Evolutionary conservation across 352 stramenopile species (phyloP).

Genomic region (Globisporangium cystogenes): DNA sequence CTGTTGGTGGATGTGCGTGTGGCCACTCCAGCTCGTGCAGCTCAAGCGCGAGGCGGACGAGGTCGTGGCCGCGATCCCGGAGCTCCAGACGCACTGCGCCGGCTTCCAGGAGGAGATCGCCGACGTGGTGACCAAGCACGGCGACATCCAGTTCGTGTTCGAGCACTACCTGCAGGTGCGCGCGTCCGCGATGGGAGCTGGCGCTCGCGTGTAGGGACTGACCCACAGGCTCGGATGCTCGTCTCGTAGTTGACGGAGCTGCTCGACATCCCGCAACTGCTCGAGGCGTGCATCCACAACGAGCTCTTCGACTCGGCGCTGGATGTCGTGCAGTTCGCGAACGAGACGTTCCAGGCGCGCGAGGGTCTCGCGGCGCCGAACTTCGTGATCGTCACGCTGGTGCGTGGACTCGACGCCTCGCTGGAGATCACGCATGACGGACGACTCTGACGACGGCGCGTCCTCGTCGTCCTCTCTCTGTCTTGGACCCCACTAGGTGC

Average conservation of each 20-base stretch:
- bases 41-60: slow-evolving; percentile 64
- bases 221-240: background rate
- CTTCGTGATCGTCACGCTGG: slow-evolving; percentile 57
- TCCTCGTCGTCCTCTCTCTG: too few relatives aligned
- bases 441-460: too few relatives aligned
- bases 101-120: slow-evolving; percentile 48
- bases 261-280: slow-evolving; percentile 96
- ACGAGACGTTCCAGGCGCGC: slow-evolving; percentile 55
- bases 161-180: slow-evolving; percentile 81
- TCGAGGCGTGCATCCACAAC: slow-evolving; percentile 96
- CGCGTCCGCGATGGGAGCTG: background rate
- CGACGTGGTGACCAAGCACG: slow-evolving; percentile 58
- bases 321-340: slow-evolving; percentile 92
- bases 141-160: slow-evolving; percentile 88
- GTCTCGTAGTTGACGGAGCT: slow-evolving; percentile 90
- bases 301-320: slow-evolving; percentile 96
- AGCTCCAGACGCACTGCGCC: slow-evolving; percentile 47
- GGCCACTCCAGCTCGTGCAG: slow-evolving; percentile 32
- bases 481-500: slow-evolving; percentile 33
- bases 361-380: slow-evolving; percentile 25
- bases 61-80: slow-evolving; percentile 44
- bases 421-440: background rate
- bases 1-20: background rate
- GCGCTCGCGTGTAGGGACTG: background rate
- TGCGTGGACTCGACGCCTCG: slow-evolving; percentile 9